Evolutionary conservation across 1,139 yeast species (phyloP).

Genomic region (Pichia sp.): DNA sequence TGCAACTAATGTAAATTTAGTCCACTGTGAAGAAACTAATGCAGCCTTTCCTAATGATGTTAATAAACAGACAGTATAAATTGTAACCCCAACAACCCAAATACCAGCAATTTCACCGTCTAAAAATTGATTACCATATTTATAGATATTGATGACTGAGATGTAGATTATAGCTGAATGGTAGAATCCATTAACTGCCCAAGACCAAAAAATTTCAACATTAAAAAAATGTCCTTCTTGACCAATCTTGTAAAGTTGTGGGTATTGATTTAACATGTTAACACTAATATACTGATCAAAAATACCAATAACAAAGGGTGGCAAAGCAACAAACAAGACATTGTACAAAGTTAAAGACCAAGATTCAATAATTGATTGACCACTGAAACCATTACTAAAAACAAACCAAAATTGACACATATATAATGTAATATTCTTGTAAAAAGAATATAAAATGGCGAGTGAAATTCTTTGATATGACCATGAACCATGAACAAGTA

Average conservation of each 20-base stretch:
- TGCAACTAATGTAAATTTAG: conserved; percentile 83
- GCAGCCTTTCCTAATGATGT: conserved; percentile 96
- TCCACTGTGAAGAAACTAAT: conserved; percentile 87
- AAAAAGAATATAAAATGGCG: conserved; percentile 89
- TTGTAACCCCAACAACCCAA: conserved; percentile 94
- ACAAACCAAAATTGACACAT: conserved; percentile 99
- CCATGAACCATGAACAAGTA: conserved; percentile 97
- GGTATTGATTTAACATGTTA: conserved; percentile 80
- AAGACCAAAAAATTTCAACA: conserved; percentile 91
- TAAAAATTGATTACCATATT: conserved; percentile 57
- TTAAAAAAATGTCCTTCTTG: conserved; percentile 85
- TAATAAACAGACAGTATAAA: conserved; percentile 79
- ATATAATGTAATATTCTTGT: conserved; percentile 89
- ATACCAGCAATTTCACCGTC: conserved; percentile 76
- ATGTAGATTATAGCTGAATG: conserved; percentile 84
- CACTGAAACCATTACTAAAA: conserved; percentile 85
- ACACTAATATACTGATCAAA: conserved; percentile 96
- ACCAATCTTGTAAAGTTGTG: conserved; percentile 86
- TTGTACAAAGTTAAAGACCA: conserved; percentile 97
- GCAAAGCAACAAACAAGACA: conserved; percentile 89
- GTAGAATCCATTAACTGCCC: conserved; percentile 92
- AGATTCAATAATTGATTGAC: conserved; percentile 92
- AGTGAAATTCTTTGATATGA: conserved; percentile 89
- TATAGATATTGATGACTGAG: conserved; percentile 63
- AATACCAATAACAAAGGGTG: conserved; percentile 94